These are phyloP conservation scores for Pichia gijzeniarum DNA, from an alignment of 805 yeast genomes.

Conservation along the genomic window DNA sequence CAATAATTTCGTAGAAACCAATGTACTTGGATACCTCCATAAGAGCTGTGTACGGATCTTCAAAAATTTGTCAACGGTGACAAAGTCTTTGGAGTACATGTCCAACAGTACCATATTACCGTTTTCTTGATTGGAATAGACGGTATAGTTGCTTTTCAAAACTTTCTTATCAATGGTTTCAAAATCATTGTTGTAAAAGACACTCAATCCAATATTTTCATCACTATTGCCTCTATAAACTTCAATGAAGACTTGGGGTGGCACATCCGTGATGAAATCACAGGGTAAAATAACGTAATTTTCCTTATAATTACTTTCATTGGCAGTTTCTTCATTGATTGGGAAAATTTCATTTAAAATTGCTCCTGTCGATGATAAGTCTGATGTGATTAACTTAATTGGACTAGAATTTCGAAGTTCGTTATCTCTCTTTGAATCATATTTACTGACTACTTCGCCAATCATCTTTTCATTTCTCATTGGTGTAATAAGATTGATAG, in stretches of 20 bases:
- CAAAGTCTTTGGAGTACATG: conserved; percentile 59
- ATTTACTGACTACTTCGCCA: conserved; percentile 41
- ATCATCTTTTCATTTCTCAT: conserved; percentile 42
- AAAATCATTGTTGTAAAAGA: conserved; percentile 67
- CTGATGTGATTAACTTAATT: conserved; percentile 38
- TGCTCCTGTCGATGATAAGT: conserved; percentile 56
- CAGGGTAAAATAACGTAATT: conserved; percentile 86
- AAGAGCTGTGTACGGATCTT: conserved; percentile 78
- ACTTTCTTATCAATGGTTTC: conserved; percentile 76
- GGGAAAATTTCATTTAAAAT: conserved; percentile 35
- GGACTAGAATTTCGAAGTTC: conserved; percentile 29
- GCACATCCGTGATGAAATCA: conserved; percentile 87
- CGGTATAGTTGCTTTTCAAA: conserved; percentile 60
- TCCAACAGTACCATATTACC: conserved; percentile 55
- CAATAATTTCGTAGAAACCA: conserved; percentile 68
- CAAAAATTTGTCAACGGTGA: conserved; percentile 64
- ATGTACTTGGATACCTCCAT: conserved; percentile 80
- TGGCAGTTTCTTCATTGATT: not conserved
- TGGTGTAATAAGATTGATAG: conserved; percentile 54
- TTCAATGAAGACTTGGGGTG: conserved; percentile 83
- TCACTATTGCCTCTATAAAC: conserved; percentile 69
- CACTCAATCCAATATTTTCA: conserved; percentile 63
- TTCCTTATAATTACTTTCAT: conserved; percentile 14
- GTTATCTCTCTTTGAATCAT: conserved; percentile 34
- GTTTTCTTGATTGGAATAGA: conserved; percentile 46